Conservation (phyloP, 106 monocot species). For the Platanthera guangdongensis region DNA sequence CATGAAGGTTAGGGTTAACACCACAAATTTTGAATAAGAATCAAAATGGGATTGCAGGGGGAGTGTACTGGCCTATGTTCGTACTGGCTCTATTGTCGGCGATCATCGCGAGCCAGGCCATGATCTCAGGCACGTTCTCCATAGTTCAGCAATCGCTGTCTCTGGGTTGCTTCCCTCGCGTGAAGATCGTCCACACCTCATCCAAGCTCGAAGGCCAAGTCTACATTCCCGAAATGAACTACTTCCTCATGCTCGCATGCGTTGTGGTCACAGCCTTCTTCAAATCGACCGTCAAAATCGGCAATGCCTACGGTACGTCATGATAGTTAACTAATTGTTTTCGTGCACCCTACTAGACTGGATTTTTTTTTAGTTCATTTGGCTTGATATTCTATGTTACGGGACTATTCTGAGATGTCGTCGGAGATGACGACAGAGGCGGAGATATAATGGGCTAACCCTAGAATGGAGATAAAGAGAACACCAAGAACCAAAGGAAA, state of each 20-base stretch:
- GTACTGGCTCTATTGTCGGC: slow-evolving; percentile 19
- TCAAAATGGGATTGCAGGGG: slow-evolving; percentile 9
- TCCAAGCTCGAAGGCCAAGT: slow-evolving; percentile 28
- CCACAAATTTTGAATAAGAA: too few species aligned
- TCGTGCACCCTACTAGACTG: too few species aligned
- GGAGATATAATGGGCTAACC: too few species aligned
- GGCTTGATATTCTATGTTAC: too few species aligned
- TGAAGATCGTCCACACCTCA: slow-evolving; percentile 29
- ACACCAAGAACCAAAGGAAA: too few species aligned
- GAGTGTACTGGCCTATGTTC: slow-evolving; percentile 36
- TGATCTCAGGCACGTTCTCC: slow-evolving; percentile 33
- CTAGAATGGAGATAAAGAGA: too few species aligned
- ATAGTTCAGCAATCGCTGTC: slow-evolving; percentile 25
- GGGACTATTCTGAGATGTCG: too few species aligned
- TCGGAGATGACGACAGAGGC: too few species aligned
- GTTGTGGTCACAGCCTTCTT: slow-evolving; percentile 25
- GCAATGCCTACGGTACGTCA: slow-evolving; percentile 30
- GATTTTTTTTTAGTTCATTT: too few species aligned
- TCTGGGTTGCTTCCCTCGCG: slow-evolving; percentile 34
- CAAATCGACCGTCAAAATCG: slow-evolving; percentile 25
- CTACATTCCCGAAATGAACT: slow-evolving; percentile 35
- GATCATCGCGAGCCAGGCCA: slow-evolving; percentile 38
- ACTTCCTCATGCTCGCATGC: slow-evolving; percentile 20
- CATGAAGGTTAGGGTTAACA: too few species aligned
- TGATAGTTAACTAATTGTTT: too few species aligned